Percentiles rank a stretch among this genome's conserved stretches.
phyloP scores from a whole-genome alignment of 306 rosid species.

The Medicago ruthenica region DNA sequence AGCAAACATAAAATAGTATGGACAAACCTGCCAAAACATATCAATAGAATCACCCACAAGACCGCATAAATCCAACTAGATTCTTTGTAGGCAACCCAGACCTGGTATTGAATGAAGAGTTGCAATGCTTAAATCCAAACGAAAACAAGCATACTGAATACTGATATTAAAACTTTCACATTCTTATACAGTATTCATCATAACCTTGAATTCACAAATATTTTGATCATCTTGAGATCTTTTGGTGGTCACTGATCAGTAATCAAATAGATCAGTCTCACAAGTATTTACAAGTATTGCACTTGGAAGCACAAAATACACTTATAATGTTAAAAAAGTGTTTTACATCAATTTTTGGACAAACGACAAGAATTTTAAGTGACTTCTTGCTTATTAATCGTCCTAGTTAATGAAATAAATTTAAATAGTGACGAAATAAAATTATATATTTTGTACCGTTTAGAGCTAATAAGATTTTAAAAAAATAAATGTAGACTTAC shows the following conservation, averaged over 20 bases:
- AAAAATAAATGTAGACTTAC: slow-evolving; percentile 58
- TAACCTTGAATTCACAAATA: neutral
- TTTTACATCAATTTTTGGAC: slow-evolving; percentile 18
- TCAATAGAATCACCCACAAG: slow-evolving; percentile 70
- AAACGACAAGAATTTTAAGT: slow-evolving; percentile 1
- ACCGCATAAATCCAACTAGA: slow-evolving; percentile 62
- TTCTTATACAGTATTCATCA: slow-evolving; percentile 24
- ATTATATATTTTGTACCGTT: slow-evolving; percentile 19
- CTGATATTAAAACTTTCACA: slow-evolving; percentile 7
- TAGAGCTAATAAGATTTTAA: slow-evolving; percentile 26
- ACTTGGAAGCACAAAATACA: slow-evolving; percentile 14
- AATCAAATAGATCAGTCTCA: slow-evolving; percentile 22
- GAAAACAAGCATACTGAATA: slow-evolving; percentile 20
- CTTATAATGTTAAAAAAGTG: neutral
- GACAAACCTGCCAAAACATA: slow-evolving; percentile 85
- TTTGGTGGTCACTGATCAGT: slow-evolving; percentile 14
- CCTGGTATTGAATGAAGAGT: slow-evolving; percentile 55
- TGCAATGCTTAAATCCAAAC: slow-evolving; percentile 32
- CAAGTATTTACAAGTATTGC: slow-evolving; percentile 16
- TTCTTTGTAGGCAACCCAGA: slow-evolving; percentile 87
- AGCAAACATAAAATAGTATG: slow-evolving; percentile 30
- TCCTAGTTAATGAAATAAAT: slow-evolving; percentile 9
- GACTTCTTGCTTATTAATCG: slow-evolving; percentile 29
- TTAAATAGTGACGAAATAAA: neutral
- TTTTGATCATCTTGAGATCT: slow-evolving; percentile 29